A percentile compares a stretch with the other conserved stretches of the same genome.
Evolutionary conservation across 345 rosid genomes (phyloP).

Genomic region (Cardamine resedifolia): DNA sequence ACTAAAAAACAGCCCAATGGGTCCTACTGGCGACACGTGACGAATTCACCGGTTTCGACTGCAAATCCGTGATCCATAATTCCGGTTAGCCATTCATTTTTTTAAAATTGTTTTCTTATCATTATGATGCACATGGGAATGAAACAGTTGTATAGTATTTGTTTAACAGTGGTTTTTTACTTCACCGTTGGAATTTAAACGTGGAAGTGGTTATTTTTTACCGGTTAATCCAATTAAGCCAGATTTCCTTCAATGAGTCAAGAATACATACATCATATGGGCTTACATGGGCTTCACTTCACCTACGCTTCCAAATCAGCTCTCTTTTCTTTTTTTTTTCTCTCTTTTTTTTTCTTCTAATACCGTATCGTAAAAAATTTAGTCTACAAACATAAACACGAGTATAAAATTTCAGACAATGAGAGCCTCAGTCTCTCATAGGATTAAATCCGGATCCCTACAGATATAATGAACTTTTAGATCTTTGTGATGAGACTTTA

Average conservation of each 20-base stretch:
- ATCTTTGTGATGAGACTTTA: too few relatives aligned
- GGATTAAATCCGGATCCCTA: neutral
- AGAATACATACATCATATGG: neutral
- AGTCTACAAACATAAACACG: neutral
- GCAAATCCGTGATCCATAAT: constrained; percentile 14
- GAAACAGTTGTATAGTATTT: constrained; percentile 3
- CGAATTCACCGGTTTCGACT: neutral
- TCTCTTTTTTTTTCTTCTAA: too few relatives aligned
- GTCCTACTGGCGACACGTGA: constrained; percentile 19
- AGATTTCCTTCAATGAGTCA: neutral
- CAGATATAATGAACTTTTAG: neutral
- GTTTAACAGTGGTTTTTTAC: constrained; percentile 6
- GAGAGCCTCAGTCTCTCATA: too few relatives aligned
- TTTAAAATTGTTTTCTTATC: neutral
- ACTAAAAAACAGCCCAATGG: neutral
- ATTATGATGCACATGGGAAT: constrained; percentile 8
- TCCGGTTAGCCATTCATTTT: constrained; percentile 36
- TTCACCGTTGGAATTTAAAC: too few relatives aligned
- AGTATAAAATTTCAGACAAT: too few relatives aligned
- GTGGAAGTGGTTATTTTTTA: too few relatives aligned
- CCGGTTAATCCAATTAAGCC: neutral
- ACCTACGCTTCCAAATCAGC: neutral
- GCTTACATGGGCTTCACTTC: neutral
- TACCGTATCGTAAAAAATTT: too few relatives aligned
- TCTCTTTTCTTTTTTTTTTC: too few relatives aligned